phyloP scores from a whole-genome alignment of 768 basidiomycete genomes.

The Russula emetica region DNA sequence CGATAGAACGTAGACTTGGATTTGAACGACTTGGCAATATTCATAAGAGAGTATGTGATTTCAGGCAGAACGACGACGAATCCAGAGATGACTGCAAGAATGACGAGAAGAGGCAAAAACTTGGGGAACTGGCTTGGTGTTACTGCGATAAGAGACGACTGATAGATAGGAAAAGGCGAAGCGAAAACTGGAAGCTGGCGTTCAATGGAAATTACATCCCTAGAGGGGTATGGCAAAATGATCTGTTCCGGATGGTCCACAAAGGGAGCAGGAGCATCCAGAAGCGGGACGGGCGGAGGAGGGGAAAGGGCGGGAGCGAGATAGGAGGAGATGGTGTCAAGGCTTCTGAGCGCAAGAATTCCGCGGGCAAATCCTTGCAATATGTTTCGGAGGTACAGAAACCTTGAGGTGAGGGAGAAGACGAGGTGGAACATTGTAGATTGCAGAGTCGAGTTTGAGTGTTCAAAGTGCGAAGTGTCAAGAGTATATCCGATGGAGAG shows the following conservation, averaged over 20 bases:
- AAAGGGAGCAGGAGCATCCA: neutral
- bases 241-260: neutral
- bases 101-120: neutral
- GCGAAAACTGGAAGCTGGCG: neutral
- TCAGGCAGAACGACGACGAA: neutral
- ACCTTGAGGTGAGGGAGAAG: slow-evolving; percentile 13
- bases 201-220: slow-evolving; percentile 3
- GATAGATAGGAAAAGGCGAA: slow-evolving; percentile 1
- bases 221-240: neutral
- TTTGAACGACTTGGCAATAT: neutral
- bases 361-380: slow-evolving; percentile 12
- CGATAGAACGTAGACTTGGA: neutral
- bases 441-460: neutral
- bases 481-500: neutral
- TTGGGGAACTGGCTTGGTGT: neutral
- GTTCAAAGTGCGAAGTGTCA: neutral
- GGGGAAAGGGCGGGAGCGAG: slow-evolving; percentile 4
- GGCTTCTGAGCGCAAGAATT: slow-evolving; percentile 13
- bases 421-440: slow-evolving; percentile 13
- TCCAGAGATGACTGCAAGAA: slow-evolving; percentile 4
- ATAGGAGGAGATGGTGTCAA: neutral
- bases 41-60: neutral
- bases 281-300: neutral
- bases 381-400: slow-evolving; percentile 16
- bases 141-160: slow-evolving; percentile 7